Base-by-base conservation (phyloP, 306 rosid genomes). In the Ochetophila trinervis region DNA sequence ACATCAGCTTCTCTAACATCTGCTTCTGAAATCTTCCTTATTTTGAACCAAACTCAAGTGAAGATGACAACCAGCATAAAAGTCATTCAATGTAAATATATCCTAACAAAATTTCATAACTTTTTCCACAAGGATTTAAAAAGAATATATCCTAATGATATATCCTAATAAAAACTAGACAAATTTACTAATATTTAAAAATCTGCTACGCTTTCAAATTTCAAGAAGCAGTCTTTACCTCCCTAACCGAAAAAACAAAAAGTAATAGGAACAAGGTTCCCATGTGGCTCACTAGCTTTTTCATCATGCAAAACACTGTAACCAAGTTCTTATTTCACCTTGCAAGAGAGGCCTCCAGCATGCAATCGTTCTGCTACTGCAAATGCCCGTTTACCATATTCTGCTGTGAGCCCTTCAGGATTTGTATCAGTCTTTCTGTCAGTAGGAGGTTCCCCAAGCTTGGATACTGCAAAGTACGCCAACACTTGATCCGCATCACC, bases 321-420 rank as follows among this genome's bases (percentile, higher is more conserved):
- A 0, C n/a, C 11, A 52, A 37, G 19, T 2, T 36, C 13, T 22
- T 45, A 13, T 4, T 16, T 63, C 56, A 87, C 98, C 86, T 84
- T 93, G 87, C 98, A 93, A 70, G 98, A 86, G 78, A 93, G 96
- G 68, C 96, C 88, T 62, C 91, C 96, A 23, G 98, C 86, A 40
- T 60, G 63, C 60, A 89, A 78, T 71, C 98, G 82, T 50, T 62
- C 80, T 9, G 98, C 84, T 22, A 74, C 84, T 6, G 79, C 90
- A 74, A 81, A 74, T 23, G 97, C 92, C 98, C 97, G 89, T 65
- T 87, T 93, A 59, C 97, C 98, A 83, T 82, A 79, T 93, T n/a
- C n/a, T n/a, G n/a, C n/a, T n/a, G n/a, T n/a, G n/a, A n/a, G n/a
- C n/a, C n/a, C n/a, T n/a, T n/a, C n/a, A n/a, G n/a, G n/a, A n/a